phyloP scores from a whole-genome alignment of 202 grass and related monocot species.

The Hordeum pubiflorum region DNA sequence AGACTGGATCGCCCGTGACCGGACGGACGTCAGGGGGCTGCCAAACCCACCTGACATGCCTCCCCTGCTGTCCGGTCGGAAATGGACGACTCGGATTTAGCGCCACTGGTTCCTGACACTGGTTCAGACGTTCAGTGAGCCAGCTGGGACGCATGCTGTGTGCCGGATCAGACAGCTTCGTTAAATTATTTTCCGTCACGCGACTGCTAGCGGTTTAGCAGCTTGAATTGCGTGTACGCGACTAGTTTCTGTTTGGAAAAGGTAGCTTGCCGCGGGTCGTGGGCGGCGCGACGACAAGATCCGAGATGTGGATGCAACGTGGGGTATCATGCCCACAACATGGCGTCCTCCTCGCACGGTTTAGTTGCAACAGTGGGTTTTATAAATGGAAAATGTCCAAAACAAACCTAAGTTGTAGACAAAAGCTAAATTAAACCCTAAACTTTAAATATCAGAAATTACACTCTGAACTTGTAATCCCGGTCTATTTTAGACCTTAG shows the following conservation, averaged over 20 bases:
- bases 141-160: neutral
- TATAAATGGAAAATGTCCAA: too few species aligned
- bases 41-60: neutral
- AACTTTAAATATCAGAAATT: too few species aligned
- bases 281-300: neutral
- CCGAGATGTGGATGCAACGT: neutral
- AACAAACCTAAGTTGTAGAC: too few species aligned
- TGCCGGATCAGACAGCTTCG: neutral
- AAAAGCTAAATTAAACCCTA: too few species aligned
- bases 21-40: too few species aligned
- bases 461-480: too few species aligned
- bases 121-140: neutral
- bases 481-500: too few species aligned
- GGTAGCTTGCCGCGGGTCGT: neutral
- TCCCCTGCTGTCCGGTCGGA: neutral
- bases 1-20: conserved; percentile 1
- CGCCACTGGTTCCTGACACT: neutral
- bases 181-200: neutral
- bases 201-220: neutral
- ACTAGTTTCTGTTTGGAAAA: neutral
- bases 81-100: neutral
- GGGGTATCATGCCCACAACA: neutral
- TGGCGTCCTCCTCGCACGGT: too few species aligned
- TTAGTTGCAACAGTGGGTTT: too few species aligned
- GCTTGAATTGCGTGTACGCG: neutral